Evolutionary conservation across 305 asterid species (phyloP).

Genomic region (Coffea humblotiana): DNA sequence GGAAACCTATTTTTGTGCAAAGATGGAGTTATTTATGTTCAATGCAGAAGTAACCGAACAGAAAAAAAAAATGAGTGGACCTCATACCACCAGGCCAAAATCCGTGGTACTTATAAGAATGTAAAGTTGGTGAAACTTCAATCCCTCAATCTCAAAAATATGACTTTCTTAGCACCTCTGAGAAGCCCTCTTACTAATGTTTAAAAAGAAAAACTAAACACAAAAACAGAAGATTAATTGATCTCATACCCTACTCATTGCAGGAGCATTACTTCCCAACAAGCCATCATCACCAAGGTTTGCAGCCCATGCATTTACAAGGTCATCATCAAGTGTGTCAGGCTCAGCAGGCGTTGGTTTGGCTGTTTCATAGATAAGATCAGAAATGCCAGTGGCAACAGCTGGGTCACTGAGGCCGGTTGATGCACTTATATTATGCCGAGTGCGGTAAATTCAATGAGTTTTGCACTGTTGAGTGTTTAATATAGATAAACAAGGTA

Average conservation of each 20-base stretch:
- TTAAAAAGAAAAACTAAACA: neutral
- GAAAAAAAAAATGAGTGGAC: neutral
- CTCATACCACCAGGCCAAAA: neutral
- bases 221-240: neutral
- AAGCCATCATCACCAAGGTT: conserved; percentile 90
- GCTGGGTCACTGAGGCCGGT: conserved; percentile 97
- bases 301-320: conserved; percentile 97
- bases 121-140: neutral
- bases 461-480: conserved; percentile 69
- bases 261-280: conserved; percentile 70
- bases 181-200: neutral
- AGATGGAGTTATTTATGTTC: neutral
- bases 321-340: conserved; percentile 90
- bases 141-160: neutral
- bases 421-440: conserved; percentile 95
- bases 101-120: neutral
- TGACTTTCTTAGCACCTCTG: neutral
- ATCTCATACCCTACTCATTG: conserved; percentile 83
- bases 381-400: conserved; percentile 95
- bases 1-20: neutral
- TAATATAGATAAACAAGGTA: conserved; percentile 12
- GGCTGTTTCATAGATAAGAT: conserved; percentile 87
- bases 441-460: conserved; percentile 94
- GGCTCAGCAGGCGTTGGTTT: conserved; percentile 66
- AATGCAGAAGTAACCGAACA: neutral